A percentile compares a stretch with the other conserved stretches of the same genome.
Conservation (phyloP, 805 yeast genomes). For the Cyberlindnera mrakii region DNA sequence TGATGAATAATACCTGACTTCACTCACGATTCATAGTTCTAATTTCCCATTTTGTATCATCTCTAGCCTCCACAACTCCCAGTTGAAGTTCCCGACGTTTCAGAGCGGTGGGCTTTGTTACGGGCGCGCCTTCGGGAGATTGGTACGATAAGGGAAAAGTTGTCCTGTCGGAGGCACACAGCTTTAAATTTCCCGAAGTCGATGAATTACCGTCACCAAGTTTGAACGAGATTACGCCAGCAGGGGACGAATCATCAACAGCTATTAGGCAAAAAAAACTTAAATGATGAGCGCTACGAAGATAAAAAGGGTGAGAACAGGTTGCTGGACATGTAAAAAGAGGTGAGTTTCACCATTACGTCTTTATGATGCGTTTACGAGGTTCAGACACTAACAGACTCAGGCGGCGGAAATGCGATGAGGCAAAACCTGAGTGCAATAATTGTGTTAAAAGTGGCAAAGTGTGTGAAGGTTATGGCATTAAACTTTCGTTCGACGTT, state of each 20-base stretch:
- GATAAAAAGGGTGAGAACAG: conserved; percentile 37
- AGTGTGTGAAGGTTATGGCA: conserved; percentile 44
- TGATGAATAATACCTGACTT: too few relatives aligned
- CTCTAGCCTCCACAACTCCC: background rate
- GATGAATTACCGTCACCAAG: background rate
- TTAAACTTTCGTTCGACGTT: conserved; percentile 43
- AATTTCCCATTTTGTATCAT: background rate
- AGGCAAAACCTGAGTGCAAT: conserved; percentile 43
- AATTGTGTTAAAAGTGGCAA: conserved; percentile 41
- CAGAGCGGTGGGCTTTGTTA: too few relatives aligned
- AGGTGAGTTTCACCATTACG: conserved; percentile 27
- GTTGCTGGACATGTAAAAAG: conserved; percentile 53
- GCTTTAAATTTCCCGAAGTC: background rate
- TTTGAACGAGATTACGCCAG: background rate
- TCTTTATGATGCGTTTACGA: background rate
- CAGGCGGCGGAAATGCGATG: conserved; percentile 53
- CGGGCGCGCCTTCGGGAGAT: background rate
- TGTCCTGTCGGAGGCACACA: background rate
- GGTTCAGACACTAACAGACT: background rate
- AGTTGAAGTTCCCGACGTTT: too few relatives aligned
- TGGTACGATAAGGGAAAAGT: background rate
- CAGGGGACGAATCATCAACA: background rate
- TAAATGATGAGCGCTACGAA: background rate
- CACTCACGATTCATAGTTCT: background rate
- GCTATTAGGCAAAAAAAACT: background rate